phyloP scores from a whole-genome alignment of 768 basidiomycete species.

The Epithele typhae region DNA sequence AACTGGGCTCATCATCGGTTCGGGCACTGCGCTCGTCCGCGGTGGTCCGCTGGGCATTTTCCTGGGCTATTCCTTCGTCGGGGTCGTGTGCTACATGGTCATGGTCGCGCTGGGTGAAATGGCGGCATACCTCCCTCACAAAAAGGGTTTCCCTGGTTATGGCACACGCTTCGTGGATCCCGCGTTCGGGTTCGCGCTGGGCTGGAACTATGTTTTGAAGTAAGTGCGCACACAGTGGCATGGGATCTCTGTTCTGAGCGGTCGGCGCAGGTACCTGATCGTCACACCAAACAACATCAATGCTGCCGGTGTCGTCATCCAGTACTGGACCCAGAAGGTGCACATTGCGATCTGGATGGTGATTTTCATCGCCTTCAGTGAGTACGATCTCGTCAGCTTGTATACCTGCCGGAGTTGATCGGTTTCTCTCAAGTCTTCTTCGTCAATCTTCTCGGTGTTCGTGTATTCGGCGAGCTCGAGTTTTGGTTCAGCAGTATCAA shows the following conservation, averaged over 20 bases:
- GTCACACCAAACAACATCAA: conserved; percentile 66
- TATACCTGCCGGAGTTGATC: neutral
- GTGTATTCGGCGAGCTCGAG: conserved; percentile 68
- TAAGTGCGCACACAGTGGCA: conserved; percentile 19
- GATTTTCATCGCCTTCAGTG: conserved; percentile 57
- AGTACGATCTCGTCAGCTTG: conserved; percentile 11
- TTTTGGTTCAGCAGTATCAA: conserved; percentile 74
- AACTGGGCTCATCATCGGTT: conserved; percentile 34
- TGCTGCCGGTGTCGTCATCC: conserved; percentile 45
- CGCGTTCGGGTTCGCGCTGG: conserved; percentile 62
- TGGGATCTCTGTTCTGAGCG: neutral
- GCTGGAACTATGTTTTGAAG: conserved; percentile 61
- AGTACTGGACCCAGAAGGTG: conserved; percentile 32
- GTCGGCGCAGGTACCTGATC: conserved; percentile 41
- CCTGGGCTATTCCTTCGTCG: conserved; percentile 42
- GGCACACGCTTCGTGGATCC: conserved; percentile 65
- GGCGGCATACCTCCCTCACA: conserved; percentile 46
- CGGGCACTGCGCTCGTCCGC: conserved; percentile 52
- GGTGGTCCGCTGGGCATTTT: conserved; percentile 51
- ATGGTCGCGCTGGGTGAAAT: conserved; percentile 45
- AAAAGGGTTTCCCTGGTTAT: conserved; percentile 54
- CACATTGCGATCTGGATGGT: conserved; percentile 56
- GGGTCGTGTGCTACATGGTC: conserved; percentile 54
- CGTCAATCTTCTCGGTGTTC: conserved; percentile 58
- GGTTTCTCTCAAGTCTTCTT: conserved; percentile 37